Evolutionary conservation across 2,329 filamentous ascomycete species (phyloP).

Genomic region (Claviceps sp.): DNA sequence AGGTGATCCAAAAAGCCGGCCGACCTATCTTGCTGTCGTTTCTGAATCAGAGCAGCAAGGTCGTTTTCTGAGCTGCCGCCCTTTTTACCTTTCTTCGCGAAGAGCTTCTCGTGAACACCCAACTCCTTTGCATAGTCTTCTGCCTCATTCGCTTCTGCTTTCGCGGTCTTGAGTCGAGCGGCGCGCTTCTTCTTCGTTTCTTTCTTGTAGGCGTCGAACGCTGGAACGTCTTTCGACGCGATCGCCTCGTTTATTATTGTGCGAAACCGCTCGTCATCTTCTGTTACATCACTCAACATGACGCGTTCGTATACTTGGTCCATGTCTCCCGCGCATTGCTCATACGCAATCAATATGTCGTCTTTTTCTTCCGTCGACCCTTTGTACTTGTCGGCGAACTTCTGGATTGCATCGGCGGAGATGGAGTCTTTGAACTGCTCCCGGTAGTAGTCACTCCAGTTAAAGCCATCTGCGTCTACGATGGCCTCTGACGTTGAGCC

Average conservation of each 20-base stretch:
- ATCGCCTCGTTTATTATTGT: conserved; percentile 73
- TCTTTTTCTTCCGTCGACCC: conserved; percentile 71
- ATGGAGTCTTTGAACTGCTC: conserved; percentile 71
- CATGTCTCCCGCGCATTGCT: conserved; percentile 60
- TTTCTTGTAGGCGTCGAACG: conserved; percentile 55
- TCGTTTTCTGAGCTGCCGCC: conserved; percentile 32
- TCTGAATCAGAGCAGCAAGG: conserved; percentile 62
- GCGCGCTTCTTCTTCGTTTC: conserved; percentile 56
- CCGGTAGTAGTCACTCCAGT: conserved; percentile 83
- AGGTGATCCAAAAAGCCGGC: conserved; percentile 56
- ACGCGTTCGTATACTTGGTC: conserved; percentile 65
- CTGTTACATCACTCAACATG: conserved; percentile 72
- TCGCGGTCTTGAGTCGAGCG: conserved; percentile 45
- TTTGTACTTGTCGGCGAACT: conserved; percentile 69
- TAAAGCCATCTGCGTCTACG: conserved; percentile 65
- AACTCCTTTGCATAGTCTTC: conserved; percentile 63
- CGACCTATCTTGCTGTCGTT: conserved; percentile 50
- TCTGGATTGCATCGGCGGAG: conserved; percentile 58
- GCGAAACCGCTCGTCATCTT: conserved; percentile 78
- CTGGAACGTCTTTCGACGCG: conserved; percentile 48
- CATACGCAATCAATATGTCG: conserved; percentile 67
- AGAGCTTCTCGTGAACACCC: conserved; percentile 58
- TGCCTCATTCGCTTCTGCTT: conserved; percentile 58
- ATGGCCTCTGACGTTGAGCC: conserved; percentile 80
- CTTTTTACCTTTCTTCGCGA: conserved; percentile 37